A percentile compares a stretch with the other conserved stretches of the same genome.
Conservation (phyloP, 2,329 filamentous ascomycete species). For the Aspergillus proliferans region DNA sequence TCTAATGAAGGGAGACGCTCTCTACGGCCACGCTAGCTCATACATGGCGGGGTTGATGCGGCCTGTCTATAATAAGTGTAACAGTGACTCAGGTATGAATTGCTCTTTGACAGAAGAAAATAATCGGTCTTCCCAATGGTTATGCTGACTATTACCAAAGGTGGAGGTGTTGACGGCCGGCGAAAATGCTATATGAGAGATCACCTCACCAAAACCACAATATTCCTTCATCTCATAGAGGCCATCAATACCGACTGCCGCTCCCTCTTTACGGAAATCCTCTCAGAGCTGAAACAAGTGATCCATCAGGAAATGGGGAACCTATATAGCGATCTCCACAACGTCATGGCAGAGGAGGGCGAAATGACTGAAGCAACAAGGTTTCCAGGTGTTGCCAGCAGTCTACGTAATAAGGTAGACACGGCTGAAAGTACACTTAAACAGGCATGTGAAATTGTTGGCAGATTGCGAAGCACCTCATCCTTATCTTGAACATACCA, state of each 20-base stretch:
- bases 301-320: neutral
- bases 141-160: neutral
- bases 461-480: neutral
- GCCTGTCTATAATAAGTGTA: slow-evolving; percentile 7
- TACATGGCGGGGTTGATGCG: slow-evolving; percentile 9
- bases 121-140: neutral
- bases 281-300: neutral
- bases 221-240: neutral
- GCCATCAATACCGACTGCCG: neutral
- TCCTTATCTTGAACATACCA: neutral
- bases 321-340: neutral
- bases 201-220: neutral
- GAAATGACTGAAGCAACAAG: neutral
- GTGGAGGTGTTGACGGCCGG: neutral
- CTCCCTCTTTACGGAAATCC: neutral
- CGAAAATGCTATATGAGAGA: neutral
- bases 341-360: neutral
- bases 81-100: slow-evolving; percentile 3
- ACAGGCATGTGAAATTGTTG: neutral
- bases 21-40: slow-evolving; percentile 6
- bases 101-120: neutral
- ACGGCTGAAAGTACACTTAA: neutral
- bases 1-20: slow-evolving; percentile 3
- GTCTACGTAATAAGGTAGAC: neutral
- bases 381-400: neutral